Percentiles rank a stretch among this genome's conserved stretches.
phyloP scores from a whole-genome alignment of 768 basidiomycete genomes.

The Strobilomyces confusus region DNA sequence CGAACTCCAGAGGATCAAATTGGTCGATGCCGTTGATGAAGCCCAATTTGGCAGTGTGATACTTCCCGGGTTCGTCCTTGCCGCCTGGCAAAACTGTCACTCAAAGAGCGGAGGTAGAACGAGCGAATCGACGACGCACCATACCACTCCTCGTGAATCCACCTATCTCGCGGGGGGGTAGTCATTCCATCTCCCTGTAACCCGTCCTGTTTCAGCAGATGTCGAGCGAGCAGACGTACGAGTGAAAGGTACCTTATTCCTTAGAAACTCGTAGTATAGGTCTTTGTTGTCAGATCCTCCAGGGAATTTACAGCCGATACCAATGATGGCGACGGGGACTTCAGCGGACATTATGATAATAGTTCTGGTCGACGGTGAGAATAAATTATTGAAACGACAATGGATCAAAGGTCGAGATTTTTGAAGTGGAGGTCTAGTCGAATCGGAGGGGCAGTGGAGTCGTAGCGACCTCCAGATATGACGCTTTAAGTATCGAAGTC shows the following conservation, averaged over 20 bases:
- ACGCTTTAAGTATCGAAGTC: conserved; percentile 6
- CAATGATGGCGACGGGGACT: conserved; percentile 28
- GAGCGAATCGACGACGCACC: conserved; percentile 15
- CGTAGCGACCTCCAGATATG: no score
- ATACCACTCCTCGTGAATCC: conserved; percentile 31
- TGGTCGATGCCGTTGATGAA: conserved; percentile 31
- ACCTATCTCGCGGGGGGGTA: conserved; percentile 24
- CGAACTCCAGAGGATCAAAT: conserved; percentile 34
- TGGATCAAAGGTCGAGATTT: neutral
- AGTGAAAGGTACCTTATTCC: conserved; percentile 22
- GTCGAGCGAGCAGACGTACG: neutral
- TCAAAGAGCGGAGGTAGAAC: neutral
- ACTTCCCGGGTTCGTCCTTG: conserved; percentile 31
- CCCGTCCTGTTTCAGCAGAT: neutral
- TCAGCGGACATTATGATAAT: conserved; percentile 27
- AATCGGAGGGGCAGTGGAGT: neutral
- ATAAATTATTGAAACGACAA: neutral
- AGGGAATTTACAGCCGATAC: conserved; percentile 33
- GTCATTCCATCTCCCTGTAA: conserved; percentile 32
- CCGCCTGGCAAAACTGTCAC: conserved; percentile 14
- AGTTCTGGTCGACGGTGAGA: neutral
- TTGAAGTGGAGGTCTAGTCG: neutral
- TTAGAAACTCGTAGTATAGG: conserved; percentile 28
- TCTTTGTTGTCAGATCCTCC: conserved; percentile 31
- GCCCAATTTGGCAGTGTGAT: conserved; percentile 26